phyloP scores from a whole-genome alignment of 176 grass and related monocot genomes.

The Urochloa ruziziensis region DNA sequence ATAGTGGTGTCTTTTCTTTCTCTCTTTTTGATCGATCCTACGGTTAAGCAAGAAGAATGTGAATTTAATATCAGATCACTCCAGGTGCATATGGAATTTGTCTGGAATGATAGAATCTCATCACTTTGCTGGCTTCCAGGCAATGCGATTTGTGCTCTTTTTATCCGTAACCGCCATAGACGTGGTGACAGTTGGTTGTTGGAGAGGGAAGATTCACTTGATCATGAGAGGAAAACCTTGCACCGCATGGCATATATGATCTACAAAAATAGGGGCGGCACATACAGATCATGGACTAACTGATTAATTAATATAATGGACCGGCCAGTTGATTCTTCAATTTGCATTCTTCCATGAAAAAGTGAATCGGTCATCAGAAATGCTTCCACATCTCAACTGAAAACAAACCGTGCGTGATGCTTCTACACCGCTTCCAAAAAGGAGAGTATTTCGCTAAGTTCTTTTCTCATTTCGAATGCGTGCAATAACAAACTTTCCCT shows the following conservation, averaged over 20 bases:
- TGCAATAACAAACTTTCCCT: neutral
- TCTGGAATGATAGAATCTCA: conserved; percentile 6
- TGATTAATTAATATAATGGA: neutral
- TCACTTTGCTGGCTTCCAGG: neutral
- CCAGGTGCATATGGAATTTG: neutral
- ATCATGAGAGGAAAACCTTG: neutral
- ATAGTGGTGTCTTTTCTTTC: neutral
- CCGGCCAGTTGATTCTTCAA: neutral
- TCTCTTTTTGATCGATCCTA: neutral
- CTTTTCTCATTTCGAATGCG: too few species aligned
- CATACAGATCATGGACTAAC: conserved; percentile 7
- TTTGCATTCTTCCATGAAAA: neutral
- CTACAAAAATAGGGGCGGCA: conserved; percentile 23
- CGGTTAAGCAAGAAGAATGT: conserved; percentile 9
- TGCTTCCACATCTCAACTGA: neutral
- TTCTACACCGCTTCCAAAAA: neutral
- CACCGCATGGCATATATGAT: conserved; percentile 29
- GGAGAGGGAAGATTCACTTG: conserved; percentile 8
- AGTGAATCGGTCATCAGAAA: neutral
- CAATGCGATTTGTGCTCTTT: conserved; percentile 4
- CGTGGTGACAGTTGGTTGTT: conserved; percentile 12
- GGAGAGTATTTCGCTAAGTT: neutral
- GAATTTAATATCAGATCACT: neutral
- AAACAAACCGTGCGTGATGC: neutral
- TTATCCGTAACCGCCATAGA: conserved; percentile 10